A percentile compares a stretch with the other conserved stretches of the same genome.
Conservation (phyloP, 2,329 filamentous ascomycete genomes). For the Exophiala calicioides region DNA sequence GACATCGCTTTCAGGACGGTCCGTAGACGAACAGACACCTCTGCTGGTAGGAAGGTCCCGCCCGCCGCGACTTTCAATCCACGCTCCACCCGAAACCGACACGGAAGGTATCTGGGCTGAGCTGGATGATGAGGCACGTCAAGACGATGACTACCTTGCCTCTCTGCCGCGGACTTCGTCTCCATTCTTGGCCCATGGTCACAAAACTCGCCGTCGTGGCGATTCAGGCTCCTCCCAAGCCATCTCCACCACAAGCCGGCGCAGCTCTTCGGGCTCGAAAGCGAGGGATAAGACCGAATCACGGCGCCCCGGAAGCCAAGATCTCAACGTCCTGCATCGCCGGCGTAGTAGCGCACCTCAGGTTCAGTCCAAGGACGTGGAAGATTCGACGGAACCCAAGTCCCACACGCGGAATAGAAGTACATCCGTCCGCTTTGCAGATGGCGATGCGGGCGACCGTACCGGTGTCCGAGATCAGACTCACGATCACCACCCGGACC, state of each 20-base stretch:
- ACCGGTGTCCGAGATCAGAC: background rate
- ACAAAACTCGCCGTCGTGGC: slow-evolving; percentile 17
- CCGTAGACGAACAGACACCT: slow-evolving; percentile 38
- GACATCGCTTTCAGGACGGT: slow-evolving; percentile 21
- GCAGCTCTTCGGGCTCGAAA: slow-evolving; percentile 12
- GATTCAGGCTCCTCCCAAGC: slow-evolving; percentile 26
- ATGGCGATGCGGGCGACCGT: too few relatives aligned
- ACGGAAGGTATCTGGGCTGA: slow-evolving; percentile 82
- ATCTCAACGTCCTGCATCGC: slow-evolving; percentile 1
- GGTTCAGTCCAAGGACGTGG: background rate
- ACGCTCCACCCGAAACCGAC: slow-evolving; percentile 49
- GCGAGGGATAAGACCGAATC: background rate
- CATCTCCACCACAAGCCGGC: slow-evolving; percentile 16
- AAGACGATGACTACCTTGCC: slow-evolving; percentile 42
- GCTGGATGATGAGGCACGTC: slow-evolving; percentile 69
- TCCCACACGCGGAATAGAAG: slow-evolving; percentile 9
- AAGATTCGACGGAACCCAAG: background rate
- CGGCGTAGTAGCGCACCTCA: slow-evolving; percentile 18
- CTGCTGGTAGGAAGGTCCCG: slow-evolving; percentile 17
- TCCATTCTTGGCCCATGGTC: slow-evolving; percentile 25
- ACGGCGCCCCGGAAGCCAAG: background rate
- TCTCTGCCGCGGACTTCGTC: slow-evolving; percentile 26
- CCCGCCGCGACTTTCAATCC: slow-evolving; percentile 34
- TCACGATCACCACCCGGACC: slow-evolving; percentile 3
- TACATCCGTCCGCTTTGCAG: slow-evolving; percentile 22